Percentiles rank a stretch among this genome's conserved stretches.
These are phyloP conservation scores for Hypomyces perniciosus DNA, from an alignment of 2,329 filamentous ascomycete species.

Conservation along the genomic window DNA sequence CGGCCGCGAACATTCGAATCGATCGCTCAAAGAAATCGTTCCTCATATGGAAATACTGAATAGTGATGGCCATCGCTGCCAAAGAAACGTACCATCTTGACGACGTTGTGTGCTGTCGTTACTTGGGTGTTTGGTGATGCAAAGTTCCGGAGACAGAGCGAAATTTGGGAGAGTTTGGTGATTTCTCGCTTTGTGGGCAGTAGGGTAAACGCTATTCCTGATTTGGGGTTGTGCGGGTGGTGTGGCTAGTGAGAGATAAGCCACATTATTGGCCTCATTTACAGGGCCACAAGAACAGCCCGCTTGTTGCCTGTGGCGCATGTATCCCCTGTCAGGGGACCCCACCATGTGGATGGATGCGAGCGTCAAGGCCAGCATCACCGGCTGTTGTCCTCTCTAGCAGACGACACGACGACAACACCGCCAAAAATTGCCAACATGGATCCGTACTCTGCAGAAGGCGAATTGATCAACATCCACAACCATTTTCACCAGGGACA, in stretches of 20 bases:
- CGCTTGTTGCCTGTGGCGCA: conserved; percentile 8
- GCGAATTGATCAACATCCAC: conserved; percentile 66
- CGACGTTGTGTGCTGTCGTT: conserved; percentile 40
- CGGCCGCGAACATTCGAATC: conserved; percentile 20
- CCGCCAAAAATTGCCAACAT: conserved; percentile 35
- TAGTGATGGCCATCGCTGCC: conserved; percentile 6
- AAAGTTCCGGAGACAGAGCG: conserved; percentile 29
- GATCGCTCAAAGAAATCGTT: conserved; percentile 7
- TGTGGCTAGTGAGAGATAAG: conserved; percentile 6
- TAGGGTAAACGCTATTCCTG: conserved; percentile 33
- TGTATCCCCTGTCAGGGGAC: conserved; percentile 6
- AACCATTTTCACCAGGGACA: conserved; percentile 73
- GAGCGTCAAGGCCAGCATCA: conserved; percentile 10
- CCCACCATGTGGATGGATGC: conserved; percentile 9
- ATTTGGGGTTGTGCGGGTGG: conserved; percentile 19
- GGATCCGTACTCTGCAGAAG: conserved; percentile 66
- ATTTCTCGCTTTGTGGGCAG: conserved; percentile 41
- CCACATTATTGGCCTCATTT: conserved; percentile 18
- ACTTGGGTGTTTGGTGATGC: conserved; percentile 38
- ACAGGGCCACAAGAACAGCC: conserved; percentile 16
- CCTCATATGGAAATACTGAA: conserved; percentile 9
- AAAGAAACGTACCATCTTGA: conserved; percentile 42
- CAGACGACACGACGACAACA: conserved; percentile 6
- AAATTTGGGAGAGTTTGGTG: conserved; percentile 38
- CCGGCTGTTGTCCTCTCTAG: conserved; percentile 4